Conservation (phyloP, 352 stramenopile species). For the Aphanomyces stellatus region DNA sequence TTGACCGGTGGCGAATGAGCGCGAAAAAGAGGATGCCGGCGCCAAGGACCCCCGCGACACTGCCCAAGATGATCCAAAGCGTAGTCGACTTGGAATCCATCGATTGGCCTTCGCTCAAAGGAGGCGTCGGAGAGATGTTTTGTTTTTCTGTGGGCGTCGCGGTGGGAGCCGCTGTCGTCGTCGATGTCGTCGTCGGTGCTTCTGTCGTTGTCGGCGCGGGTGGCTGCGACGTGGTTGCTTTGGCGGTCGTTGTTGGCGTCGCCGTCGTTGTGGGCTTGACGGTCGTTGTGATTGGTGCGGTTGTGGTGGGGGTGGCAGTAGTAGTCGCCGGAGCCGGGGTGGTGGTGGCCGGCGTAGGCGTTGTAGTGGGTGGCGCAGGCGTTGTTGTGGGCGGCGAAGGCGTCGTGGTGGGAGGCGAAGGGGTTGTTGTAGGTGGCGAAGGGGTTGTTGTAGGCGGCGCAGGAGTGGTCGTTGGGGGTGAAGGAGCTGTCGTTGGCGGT, state of each 20-base stretch:
- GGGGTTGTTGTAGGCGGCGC: not conserved
- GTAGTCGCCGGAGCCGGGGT: not conserved
- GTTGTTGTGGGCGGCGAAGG: not conserved
- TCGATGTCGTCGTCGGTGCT: not conserved
- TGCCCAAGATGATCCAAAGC: conserved; percentile 5
- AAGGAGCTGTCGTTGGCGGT: not conserved
- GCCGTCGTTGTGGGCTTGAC: not conserved
- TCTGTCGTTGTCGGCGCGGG: not conserved
- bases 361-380: not conserved
- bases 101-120: not conserved
- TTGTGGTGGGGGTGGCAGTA: not conserved
- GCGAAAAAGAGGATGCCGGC: not conserved
- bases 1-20: not conserved
- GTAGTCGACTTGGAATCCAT: not conserved
- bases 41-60: not conserved
- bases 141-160: not conserved
- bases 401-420: not conserved
- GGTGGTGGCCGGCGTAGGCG: not conserved
- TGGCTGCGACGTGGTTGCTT: not conserved
- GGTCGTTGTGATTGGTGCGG: not conserved
- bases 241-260: not conserved
- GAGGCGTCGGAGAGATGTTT: too few species aligned
- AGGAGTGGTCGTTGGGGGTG: not conserved
- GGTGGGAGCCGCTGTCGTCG: not conserved
- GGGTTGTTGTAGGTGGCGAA: not conserved